Evolutionary conservation across 441 rosid genomes (phyloP), one percentile per base, ranked within the genome.

Genomic region (Mallotus repandus): DNA sequence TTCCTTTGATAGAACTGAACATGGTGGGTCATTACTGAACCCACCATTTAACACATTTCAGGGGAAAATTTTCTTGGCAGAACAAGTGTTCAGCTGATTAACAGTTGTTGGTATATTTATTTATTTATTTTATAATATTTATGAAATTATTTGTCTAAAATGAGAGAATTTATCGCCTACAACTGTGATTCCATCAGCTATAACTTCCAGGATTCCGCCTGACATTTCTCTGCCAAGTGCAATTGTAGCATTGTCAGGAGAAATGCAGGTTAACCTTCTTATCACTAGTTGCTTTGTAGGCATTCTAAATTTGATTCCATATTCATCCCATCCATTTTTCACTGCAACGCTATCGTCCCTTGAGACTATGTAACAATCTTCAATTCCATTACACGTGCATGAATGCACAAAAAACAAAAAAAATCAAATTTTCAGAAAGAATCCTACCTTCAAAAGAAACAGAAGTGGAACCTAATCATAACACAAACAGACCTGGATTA

Each of bases 211-310:
- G 69, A 93, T 86, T 63, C 95, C 95, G 9, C 98, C 97, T 0
- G 98, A 91, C 93, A 89, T 88, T 64, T 92, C 97, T 25, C 95
- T 91, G 32, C 98, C 97, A 0, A 91, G 85, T 6, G 98, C 98
- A n/a, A 91, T 80, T 60, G 87, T 64, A 14, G 96, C 98, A 50
- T 97, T 89, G 52, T 86, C 76, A 0, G 96, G 98, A 10, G 98
- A 93, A 76, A 91, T 83, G 82, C 97, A 88, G 58, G 91, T 88
- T 11, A 93, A 73, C 65, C 89, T 69, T 76, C 90, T 77, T 74
- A 91, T 88, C 2, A 83, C 68, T 19, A 91, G 74, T 12, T 88
- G 79, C 57, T 83, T 55, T 0, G 89, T 8, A 29, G 95, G 93
- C 80, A 83, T 81, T 18, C 87, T 87, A 41, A 86, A 48, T 72